Evolutionary conservation across 2,329 filamentous ascomycete genomes (phyloP).

Genomic region (Aspergillus aculeatus): DNA sequence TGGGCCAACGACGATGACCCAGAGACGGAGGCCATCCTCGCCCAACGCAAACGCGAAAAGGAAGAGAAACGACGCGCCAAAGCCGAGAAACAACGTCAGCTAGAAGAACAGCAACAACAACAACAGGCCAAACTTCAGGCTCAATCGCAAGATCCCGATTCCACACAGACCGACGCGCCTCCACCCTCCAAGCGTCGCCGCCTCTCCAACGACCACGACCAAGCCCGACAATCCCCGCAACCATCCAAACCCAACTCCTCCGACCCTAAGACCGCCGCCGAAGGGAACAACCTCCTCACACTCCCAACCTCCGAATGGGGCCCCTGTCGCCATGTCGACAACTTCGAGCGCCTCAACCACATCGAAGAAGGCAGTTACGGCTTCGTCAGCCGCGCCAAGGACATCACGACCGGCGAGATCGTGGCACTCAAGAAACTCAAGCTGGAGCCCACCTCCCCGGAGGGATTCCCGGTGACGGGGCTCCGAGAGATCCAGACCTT

Average conservation of each 20-base stretch:
- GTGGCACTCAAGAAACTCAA: conserved; percentile 95
- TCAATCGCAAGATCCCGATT: conserved; percentile 17
- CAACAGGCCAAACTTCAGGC: conserved; percentile 24
- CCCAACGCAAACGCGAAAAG: conserved; percentile 74
- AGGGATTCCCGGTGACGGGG: conserved; percentile 89
- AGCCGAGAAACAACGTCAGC: conserved; percentile 72
- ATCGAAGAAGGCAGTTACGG: conserved; percentile 98
- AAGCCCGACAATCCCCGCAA: conserved; percentile 20
- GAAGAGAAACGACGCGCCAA: conserved; percentile 85
- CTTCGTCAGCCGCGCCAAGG: conserved; percentile 81
- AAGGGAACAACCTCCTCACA: conserved; percentile 62
- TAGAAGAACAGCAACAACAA: conserved; percentile 50
- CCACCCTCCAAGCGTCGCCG: conserved; percentile 59
- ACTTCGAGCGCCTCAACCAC: conserved; percentile 89
- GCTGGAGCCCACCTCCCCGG: conserved; percentile 67
- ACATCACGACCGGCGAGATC: conserved; percentile 70
- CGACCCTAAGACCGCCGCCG: conserved; percentile 9
- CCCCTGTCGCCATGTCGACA: conserved; percentile 73
- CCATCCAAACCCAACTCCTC: conserved; percentile 45
- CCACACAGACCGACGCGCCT: conserved; percentile 34
- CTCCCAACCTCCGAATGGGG: conserved; percentile 70
- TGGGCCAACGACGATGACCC: conserved; percentile 80
- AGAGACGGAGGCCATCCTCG: conserved; percentile 68
- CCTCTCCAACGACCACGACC: conserved; percentile 54
- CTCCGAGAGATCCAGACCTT: conserved; percentile 91